Base-by-base conservation (phyloP, 75 land plant species). In the Chamaecyparis obtusa region DNA sequence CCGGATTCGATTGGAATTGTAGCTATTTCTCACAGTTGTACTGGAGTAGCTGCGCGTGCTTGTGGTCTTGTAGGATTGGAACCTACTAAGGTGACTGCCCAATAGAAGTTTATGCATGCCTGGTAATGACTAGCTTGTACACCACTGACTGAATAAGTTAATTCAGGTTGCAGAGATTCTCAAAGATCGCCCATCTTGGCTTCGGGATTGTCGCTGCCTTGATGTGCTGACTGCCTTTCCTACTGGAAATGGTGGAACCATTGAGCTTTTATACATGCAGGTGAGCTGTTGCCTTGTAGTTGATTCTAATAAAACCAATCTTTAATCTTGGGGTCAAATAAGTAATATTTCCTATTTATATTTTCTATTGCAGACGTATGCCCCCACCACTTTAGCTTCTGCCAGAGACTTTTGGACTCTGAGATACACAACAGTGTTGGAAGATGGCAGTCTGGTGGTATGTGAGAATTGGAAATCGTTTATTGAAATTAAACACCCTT, bases 1-100 rank as follows among this genome's bases (percentile, higher is more conserved):
- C 99, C 99, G 96, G 99, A 97, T 96, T 96, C 97, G 88, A 89
- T 94, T 94, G 98, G 98, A 90, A 97, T 95, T 93, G 90, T 95
- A 87, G 94, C 96, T 88, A 94, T 96, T 89, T 94, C 97, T 80
- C 95, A 95, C 90, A 93, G 96, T 91, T 91, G 96, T 92, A 60
- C 94, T 89, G 97, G 99, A 33, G 94, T 97, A 89, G 99, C 97
- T 90, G 99, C 99, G 88, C 95, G 99, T 85, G 99, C 99, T 57
- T 97, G 99, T 43, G 97, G 99, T 91, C 94, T 97, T 16, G 95
- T 97, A 54, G 95, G 95, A 85, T 89, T 97, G 51, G 97, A 97
- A 84, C 96, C 99, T 43, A 90, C 93, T 24, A 96, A 92, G 94
- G 98, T 95, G 87, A 88, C 87, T 33, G 9, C 19, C 21, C 16